Base-by-base conservation (phyloP, 208 protist species). In the Leishmania turanica region DNA sequence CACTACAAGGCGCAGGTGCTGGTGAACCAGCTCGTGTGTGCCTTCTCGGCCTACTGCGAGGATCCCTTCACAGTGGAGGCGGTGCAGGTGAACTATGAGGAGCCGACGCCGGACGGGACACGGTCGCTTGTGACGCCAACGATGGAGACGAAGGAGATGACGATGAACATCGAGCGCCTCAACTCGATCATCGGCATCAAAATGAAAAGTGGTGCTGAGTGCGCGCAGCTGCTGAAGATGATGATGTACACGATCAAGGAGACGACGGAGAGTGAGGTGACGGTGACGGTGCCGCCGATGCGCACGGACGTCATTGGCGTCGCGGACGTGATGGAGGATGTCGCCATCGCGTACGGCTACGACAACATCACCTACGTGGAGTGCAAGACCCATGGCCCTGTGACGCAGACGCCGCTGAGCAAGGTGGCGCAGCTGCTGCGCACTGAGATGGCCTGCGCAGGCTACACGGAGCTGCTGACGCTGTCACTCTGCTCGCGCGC, bases 241-340 rank as follows among this genome's bases (percentile, higher is more conserved):
- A 99, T 99, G 99, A 93, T 97, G 88, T 93, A 99, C 74, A 78
- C 84, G 24, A 86, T 96, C 53, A 84, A 83, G 69, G 79, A 85
- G 17, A 73, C 93, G 40, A 89, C 89, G n/a, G 81, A 84, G 19
- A 80, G 94, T 54, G 85, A 62, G 1, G 68, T 99, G 3, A 88
- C 72, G n/a, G 98, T 99, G 53, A 76, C 56, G 13, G 93, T 97
- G 53, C 98, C 98, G n/a, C 86, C 95, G 15, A 93, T 93, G 34
- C 96, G 98, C 40, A 82, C 91, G n/a, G 99, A 99, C 85, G 95
- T 99, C 27, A 91, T 99, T 60, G 98, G 99, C 76, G 75, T 88
- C 19, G 95, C 95, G 60, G 99, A 99, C 88, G 88, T 99, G 64
- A 97, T 99, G 88, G 99, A 99, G 85, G 99, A 99, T 91, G 97